These are phyloP conservation scores for Knufia fluminis DNA, from an alignment of 2,329 filamentous ascomycete species.

Conservation along the genomic window DNA sequence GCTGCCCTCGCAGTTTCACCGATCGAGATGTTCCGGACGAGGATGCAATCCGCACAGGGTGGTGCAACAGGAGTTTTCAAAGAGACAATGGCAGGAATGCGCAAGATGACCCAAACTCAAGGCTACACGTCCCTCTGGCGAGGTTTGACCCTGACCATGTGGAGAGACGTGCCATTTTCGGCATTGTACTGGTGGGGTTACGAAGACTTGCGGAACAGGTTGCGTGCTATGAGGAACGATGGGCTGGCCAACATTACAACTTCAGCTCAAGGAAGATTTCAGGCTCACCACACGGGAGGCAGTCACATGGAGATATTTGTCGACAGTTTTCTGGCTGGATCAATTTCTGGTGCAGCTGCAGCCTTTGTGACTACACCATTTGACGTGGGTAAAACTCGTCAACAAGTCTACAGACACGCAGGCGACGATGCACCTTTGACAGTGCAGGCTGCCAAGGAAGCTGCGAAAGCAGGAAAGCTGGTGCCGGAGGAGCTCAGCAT, in stretches of 20 bases:
- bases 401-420: constrained; percentile 67
- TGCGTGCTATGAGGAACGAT: constrained; percentile 59
- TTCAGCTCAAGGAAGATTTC: constrained; percentile 43
- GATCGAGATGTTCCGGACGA: constrained; percentile 86
- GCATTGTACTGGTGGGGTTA: constrained; percentile 98
- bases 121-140: constrained; percentile 83
- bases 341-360: constrained; percentile 70
- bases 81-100: constrained; percentile 66
- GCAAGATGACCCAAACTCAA: constrained; percentile 65
- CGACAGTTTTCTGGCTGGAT: constrained; percentile 84
- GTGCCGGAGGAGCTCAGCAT: constrained; percentile 68
- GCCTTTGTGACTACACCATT: constrained; percentile 89
- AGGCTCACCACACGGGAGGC: constrained; percentile 45
- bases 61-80: constrained; percentile 58
- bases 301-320: constrained; percentile 69
- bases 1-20: constrained; percentile 79
- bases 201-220: constrained; percentile 63
- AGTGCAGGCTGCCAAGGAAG: constrained; percentile 14
- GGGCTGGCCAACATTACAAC: constrained; percentile 34
- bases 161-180: constrained; percentile 95
- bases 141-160: constrained; percentile 80
- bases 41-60: constrained; percentile 69
- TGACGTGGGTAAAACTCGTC: constrained; percentile 92
- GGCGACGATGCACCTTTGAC: constrained; percentile 29
- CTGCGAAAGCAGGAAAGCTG: constrained; percentile 18